Percentiles rank a stretch among this genome's conserved stretches.
Evolutionary conservation across 129 eudicot species (phyloP).

Genomic region (Saussurea involucrata): DNA sequence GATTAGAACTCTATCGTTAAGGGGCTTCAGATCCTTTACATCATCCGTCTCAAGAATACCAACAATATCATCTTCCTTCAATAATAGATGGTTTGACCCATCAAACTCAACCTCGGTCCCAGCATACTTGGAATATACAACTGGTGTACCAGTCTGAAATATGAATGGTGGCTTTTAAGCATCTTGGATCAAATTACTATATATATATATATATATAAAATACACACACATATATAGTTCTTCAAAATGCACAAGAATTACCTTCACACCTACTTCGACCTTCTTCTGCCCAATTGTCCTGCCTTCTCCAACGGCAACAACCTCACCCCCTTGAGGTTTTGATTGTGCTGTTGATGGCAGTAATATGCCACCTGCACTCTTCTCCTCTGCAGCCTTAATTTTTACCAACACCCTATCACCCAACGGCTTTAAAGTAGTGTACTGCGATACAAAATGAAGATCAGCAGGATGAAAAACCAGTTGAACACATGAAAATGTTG

Average conservation of each 20-base stretch:
- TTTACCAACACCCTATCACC: slow-evolving; percentile 75
- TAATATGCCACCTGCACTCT: slow-evolving; percentile 66
- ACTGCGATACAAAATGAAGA: slow-evolving; percentile 26
- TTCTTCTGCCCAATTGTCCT: slow-evolving; percentile 55
- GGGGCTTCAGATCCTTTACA: slow-evolving; percentile 69
- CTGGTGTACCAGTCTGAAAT: slow-evolving; percentile 58
- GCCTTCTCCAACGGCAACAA: slow-evolving; percentile 90
- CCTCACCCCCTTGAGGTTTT: slow-evolving; percentile 78
- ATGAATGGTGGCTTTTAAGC: neutral
- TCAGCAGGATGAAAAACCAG: neutral
- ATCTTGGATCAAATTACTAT: neutral
- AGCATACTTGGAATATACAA: slow-evolving; percentile 85
- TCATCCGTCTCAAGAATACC: slow-evolving; percentile 82
- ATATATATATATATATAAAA: neutral
- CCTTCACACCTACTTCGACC: slow-evolving; percentile 60
- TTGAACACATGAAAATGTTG: neutral
- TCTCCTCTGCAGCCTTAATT: slow-evolving; percentile 68
- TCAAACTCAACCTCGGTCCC: slow-evolving; percentile 80
- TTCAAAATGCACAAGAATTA: slow-evolving; percentile 14
- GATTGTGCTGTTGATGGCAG: slow-evolving; percentile 64
- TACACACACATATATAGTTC: neutral
- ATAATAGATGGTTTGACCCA: slow-evolving; percentile 62
- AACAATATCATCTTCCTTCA: slow-evolving; percentile 83
- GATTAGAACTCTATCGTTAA: slow-evolving; percentile 74
- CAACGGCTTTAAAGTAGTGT: slow-evolving; percentile 76